Conservation (phyloP, 2,329 filamentous ascomycete genomes). For the Verticillium dahliae region DNA sequence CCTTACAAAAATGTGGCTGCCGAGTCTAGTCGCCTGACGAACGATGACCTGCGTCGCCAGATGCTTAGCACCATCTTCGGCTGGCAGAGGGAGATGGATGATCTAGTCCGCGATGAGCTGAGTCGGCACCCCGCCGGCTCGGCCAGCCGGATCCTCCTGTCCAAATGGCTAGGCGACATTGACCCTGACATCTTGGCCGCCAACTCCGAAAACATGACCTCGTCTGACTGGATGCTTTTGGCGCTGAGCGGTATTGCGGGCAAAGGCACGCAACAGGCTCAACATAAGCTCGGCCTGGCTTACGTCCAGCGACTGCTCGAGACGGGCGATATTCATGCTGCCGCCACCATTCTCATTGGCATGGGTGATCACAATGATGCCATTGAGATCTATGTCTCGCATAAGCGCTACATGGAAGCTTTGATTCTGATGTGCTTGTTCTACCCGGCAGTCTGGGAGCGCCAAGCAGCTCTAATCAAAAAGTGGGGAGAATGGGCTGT, state of each 20-base stretch:
- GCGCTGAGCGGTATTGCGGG: constrained; percentile 83
- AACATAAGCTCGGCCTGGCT: constrained; percentile 83
- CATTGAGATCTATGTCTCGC: constrained; percentile 91
- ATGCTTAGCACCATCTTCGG: constrained; percentile 95
- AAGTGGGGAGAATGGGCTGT: constrained; percentile 95
- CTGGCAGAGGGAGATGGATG: constrained; percentile 80
- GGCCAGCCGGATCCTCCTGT: constrained; percentile 71
- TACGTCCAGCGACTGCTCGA: constrained; percentile 88
- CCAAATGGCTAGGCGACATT: constrained; percentile 88
- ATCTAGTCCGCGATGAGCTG: constrained; percentile 79
- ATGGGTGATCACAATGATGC: constrained; percentile 91
- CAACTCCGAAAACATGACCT: constrained; percentile 80
- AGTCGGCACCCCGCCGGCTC: constrained; percentile 66
- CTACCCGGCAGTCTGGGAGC: constrained; percentile 82
- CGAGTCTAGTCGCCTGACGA: constrained; percentile 56
- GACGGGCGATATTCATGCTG: constrained; percentile 83
- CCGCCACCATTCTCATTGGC: constrained; percentile 86
- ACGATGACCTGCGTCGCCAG: constrained; percentile 76
- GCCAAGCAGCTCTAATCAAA: constrained; percentile 78
- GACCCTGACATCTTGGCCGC: constrained; percentile 75
- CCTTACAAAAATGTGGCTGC: constrained; percentile 64
- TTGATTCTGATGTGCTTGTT: constrained; percentile 79
- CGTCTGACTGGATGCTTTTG: constrained; percentile 94
- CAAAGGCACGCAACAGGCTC: constrained; percentile 49
- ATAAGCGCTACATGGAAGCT: constrained; percentile 88